Base-by-base conservation (phyloP, 2,329 filamentous ascomycete genomes). In the Achaetomium macrosporum region DNA sequence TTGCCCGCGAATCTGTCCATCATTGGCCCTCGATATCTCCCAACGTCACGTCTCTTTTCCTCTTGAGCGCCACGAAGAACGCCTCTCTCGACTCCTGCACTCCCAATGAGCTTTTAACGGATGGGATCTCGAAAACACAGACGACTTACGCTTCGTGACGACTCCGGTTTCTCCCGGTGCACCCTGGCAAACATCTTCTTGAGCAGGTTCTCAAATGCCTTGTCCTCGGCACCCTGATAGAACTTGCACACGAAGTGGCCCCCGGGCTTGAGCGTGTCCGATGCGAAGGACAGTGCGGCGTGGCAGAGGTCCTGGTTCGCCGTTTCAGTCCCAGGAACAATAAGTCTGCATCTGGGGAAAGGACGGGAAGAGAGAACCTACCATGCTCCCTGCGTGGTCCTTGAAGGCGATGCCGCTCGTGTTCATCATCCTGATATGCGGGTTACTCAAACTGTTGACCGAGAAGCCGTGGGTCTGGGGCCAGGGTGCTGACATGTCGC, bases 401-500 rank as follows among this genome's bases (percentile, higher is more conserved):
- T 84, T 83, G 66, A 95, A 93, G 17, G 72, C 72, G 64, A 89
- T 87, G 52, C 93, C 93, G 73, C 88, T 96, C 63, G 92, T 96
- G 72, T 99, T 99, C 90, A 96, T 96, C 86, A 99, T 87, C 93
- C 93, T 99, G 79, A 74, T 70, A 83, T 95, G 93, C 60, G 90
- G 90, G 82, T 93, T 87, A 92, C 85, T 95, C 82, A 96, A 80
- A 76, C 85, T 95, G 75, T 83, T 90, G 76, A 87, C 85, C 75
- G 82, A 85, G 75, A 88, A 90, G 66, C 85, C 86, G 65, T 78
- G 77, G 49, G 81, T 87, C 75, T 88, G 87, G 64, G 83, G 78
- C 90, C 90, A 96, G 86, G 93, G 91, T 79, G 79, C 92, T 82
- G 85, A 99, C 93, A 99, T 99, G 81, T 99, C 93, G 83, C 90